phyloP scores from a whole-genome alignment of 345 rosid genomes.

The Heritiera fomes region DNA sequence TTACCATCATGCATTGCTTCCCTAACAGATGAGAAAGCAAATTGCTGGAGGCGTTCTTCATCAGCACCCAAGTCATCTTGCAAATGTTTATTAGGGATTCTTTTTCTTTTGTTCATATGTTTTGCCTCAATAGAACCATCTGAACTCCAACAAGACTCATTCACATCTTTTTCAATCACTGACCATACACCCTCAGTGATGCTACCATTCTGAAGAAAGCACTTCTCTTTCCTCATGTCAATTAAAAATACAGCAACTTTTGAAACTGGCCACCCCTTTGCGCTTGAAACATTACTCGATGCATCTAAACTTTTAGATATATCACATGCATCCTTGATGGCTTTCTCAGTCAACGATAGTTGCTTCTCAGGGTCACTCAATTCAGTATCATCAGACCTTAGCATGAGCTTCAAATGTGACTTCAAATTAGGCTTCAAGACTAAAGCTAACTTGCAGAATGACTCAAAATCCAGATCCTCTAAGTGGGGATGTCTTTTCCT shows the following conservation, averaged over 20 bases:
- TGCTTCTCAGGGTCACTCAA: conserved; percentile 41
- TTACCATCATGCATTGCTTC: conserved; percentile 48
- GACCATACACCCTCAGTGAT: conserved; percentile 76
- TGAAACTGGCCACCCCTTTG: conserved; percentile 57
- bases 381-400: conserved; percentile 35
- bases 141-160: conserved; percentile 27
- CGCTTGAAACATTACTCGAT: conserved; percentile 40
- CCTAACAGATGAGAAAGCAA: conserved; percentile 66
- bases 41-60: conserved; percentile 42
- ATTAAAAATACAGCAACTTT: conserved; percentile 61
- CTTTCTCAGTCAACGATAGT: conserved; percentile 53
- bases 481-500: conserved; percentile 55
- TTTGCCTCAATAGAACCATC: conserved; percentile 25
- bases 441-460: conserved; percentile 64
- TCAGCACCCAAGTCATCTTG: conserved; percentile 33
- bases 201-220: conserved; percentile 49
- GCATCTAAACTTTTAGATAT: conserved; percentile 52
- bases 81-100: conserved; percentile 26
- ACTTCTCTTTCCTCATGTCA: conserved; percentile 52
- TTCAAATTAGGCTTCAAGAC: conserved; percentile 50
- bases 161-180: conserved; percentile 57
- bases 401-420: conserved; percentile 49
- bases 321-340: conserved; percentile 67
- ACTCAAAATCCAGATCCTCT: conserved; percentile 50
- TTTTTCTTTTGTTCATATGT: conserved; percentile 38